A percentile compares a stretch with the other conserved stretches of the same genome.
Evolutionary conservation across 768 basidiomycete species (phyloP).

Genomic region (Tylopilus felleus): DNA sequence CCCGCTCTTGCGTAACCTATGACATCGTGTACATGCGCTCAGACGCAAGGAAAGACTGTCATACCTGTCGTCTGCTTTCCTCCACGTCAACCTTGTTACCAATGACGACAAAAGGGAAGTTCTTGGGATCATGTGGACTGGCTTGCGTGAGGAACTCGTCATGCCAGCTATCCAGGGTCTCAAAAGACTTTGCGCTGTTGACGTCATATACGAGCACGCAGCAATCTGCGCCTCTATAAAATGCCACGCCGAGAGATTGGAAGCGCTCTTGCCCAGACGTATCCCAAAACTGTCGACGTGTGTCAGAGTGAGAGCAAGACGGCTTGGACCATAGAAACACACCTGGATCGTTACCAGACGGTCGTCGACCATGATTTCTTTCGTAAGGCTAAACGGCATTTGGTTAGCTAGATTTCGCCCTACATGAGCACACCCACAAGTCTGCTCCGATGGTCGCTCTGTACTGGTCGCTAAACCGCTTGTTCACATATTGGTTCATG

Average conservation of each 20-base stretch:
- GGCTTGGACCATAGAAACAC: slow-evolving; percentile 14
- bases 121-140: slow-evolving; percentile 97
- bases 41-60: slow-evolving; percentile 14
- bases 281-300: slow-evolving; percentile 84
- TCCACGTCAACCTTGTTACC: slow-evolving; percentile 99
- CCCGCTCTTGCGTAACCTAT: slow-evolving; percentile 97
- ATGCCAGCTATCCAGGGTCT: slow-evolving; percentile 98
- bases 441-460: slow-evolving; percentile 98
- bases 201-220: slow-evolving; percentile 99
- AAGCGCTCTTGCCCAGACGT: slow-evolving; percentile 99
- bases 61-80: slow-evolving; percentile 94
- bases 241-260: slow-evolving; percentile 97
- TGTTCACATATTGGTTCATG: slow-evolving; percentile 99
- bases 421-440: slow-evolving; percentile 57
- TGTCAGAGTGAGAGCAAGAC: slow-evolving; percentile 2
- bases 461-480: slow-evolving; percentile 99
- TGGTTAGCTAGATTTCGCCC: neutral
- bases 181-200: slow-evolving; percentile 97
- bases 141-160: slow-evolving; percentile 99
- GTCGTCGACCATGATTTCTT: slow-evolving; percentile 99
- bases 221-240: slow-evolving; percentile 98
- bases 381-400: slow-evolving; percentile 67
- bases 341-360: slow-evolving; percentile 99
- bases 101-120: slow-evolving; percentile 98
- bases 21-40: neutral